phyloP scores from a whole-genome alignment of 2,329 filamentous ascomycete species.

The Aureobasidium lini region DNA sequence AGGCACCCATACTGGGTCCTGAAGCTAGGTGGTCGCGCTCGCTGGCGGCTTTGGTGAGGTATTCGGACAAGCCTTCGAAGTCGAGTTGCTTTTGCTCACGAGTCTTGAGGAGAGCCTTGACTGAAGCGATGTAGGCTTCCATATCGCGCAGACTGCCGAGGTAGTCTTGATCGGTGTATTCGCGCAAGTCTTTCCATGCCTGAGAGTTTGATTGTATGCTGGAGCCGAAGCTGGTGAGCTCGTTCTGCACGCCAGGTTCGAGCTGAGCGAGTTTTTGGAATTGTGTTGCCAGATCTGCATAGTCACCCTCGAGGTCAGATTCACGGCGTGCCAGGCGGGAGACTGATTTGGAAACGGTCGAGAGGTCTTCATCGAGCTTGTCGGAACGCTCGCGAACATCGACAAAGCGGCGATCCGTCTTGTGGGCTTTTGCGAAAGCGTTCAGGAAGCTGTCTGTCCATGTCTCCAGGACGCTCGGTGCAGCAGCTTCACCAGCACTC shows the following conservation, averaged over 20 bases:
- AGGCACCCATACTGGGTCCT: conserved; percentile 54
- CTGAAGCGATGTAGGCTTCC: conserved; percentile 83
- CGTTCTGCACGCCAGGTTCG: conserved; percentile 76
- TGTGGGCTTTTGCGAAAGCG: conserved; percentile 92
- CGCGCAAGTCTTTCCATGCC: conserved; percentile 72
- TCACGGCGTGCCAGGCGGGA: conserved; percentile 82
- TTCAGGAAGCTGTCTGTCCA: conserved; percentile 96
- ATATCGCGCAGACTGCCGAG: conserved; percentile 88
- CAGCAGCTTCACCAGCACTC: conserved; percentile 37
- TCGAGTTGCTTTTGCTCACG: conserved; percentile 97
- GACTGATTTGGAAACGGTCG: conserved; percentile 92
- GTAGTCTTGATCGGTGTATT: conserved; percentile 93
- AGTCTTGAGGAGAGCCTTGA: conserved; percentile 83
- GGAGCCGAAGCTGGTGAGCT: conserved; percentile 77
- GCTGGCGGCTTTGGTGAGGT: conserved; percentile 80
- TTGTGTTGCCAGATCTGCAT: conserved; percentile 82
- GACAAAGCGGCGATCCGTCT: conserved; percentile 87
- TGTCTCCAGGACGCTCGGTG: conserved; percentile 75
- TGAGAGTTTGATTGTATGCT: conserved; percentile 76
- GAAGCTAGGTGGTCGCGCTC: conserved; percentile 76
- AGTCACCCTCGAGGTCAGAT: conserved; percentile 78
- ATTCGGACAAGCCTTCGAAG: conserved; percentile 91
- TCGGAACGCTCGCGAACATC: conserved; percentile 88
- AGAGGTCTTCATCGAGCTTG: conserved; percentile 89
- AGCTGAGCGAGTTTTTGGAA: conserved; percentile 88